Evolutionary conservation across 805 yeast species (phyloP).

Genomic region (Naumovozyma baii): DNA sequence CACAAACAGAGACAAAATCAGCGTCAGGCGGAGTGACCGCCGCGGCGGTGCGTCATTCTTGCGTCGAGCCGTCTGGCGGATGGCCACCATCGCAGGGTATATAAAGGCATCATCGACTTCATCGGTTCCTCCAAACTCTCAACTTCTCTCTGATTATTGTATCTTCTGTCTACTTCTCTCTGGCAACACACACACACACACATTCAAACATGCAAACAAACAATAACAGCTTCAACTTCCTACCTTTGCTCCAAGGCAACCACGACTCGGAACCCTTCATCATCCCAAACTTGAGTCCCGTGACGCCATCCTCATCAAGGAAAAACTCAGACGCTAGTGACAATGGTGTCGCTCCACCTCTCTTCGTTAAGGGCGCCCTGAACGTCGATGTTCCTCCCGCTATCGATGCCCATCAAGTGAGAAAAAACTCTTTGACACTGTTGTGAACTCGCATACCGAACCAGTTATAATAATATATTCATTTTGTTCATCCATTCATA

Average conservation of each 20-base stretch:
- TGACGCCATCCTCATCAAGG: constrained; percentile 31
- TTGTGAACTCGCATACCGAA: too few species aligned
- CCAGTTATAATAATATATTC: too few species aligned
- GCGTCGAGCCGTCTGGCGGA: too few species aligned
- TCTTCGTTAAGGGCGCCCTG: neutral
- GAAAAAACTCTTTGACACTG: constrained; percentile 8
- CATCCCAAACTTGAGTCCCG: constrained; percentile 55
- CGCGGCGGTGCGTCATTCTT: too few species aligned
- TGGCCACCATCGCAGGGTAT: too few species aligned
- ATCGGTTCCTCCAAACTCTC: neutral
- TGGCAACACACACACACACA: neutral
- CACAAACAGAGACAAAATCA: too few species aligned
- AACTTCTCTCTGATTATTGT: neutral
- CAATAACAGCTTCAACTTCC: constrained; percentile 29
- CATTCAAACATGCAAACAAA: constrained; percentile 1
- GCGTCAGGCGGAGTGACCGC: too few species aligned
- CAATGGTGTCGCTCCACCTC: neutral
- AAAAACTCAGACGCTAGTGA: constrained; percentile 21
- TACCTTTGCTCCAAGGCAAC: constrained; percentile 44
- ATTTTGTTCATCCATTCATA: too few species aligned
- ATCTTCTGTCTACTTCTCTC: neutral
- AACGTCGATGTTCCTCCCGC: neutral
- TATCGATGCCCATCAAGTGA: neutral
- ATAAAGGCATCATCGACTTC: neutral
- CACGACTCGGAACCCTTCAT: constrained; percentile 49